Conservation (phyloP, 441 rosid genomes). For the Oxalis stricta region DNA sequence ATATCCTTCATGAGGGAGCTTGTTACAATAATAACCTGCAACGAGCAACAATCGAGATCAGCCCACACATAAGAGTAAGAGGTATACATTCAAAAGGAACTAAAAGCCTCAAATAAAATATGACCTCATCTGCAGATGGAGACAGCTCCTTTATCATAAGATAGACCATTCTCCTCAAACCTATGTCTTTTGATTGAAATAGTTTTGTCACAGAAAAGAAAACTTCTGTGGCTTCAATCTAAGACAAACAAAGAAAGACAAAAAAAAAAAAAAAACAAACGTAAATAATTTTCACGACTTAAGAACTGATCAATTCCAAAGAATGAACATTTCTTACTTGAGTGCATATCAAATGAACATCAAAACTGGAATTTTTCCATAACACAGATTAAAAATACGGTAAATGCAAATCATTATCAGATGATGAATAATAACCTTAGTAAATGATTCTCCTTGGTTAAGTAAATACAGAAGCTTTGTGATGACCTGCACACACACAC, state of each 20-base stretch:
- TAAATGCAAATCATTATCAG: background rate
- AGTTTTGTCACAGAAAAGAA: constrained; percentile 95
- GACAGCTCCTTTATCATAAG: constrained; percentile 94
- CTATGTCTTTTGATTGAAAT: constrained; percentile 83
- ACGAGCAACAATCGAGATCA: constrained; percentile 7
- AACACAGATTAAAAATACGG: too few relatives aligned
- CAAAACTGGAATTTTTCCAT: too few relatives aligned
- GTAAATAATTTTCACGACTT: too few relatives aligned
- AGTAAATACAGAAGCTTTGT: constrained; percentile 90
- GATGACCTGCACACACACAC: constrained; percentile 42
- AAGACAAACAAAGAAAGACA: constrained; percentile 10
- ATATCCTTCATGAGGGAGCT: constrained; percentile 99
- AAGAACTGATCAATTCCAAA: too few relatives aligned
- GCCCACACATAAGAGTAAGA: background rate
- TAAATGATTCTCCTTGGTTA: constrained; percentile 92
- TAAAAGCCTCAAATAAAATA: constrained; percentile 7
- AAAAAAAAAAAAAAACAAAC: too few relatives aligned
- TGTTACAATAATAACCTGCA: constrained; percentile 89
- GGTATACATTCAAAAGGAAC: background rate
- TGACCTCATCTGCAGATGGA: constrained; percentile 96
- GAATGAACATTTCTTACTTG: too few relatives aligned
- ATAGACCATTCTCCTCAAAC: constrained; percentile 96
- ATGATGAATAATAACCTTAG: constrained; percentile 58
- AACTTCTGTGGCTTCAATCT: constrained; percentile 90
- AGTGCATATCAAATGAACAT: too few relatives aligned